Base-by-base conservation (phyloP, 2,329 filamentous ascomycete species). In the Colletotrichum sp. region DNA sequence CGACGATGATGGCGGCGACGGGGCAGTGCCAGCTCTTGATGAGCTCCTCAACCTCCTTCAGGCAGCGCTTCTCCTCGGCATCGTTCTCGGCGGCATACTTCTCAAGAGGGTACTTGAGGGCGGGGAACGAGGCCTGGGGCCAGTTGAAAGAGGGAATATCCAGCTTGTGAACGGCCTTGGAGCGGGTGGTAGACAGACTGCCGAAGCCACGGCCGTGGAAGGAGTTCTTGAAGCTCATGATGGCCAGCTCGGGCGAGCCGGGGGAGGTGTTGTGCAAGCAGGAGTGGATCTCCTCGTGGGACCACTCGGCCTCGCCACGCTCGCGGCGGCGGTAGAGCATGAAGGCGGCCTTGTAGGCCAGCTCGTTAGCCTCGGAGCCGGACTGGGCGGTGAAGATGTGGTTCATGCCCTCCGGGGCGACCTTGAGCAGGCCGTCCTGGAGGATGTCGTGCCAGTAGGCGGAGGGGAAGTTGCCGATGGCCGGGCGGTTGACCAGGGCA, bases 101-200 rank as follows among this genome's bases (percentile, higher is more conserved):
- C 79, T 94, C 91, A 22, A 96, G 90, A 4, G 94, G 94, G 85
- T 96, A 96, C 85, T 94, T 94, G 78, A 95, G 88, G 34, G 85
- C 80, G n/a, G 94, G 94, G 88, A 96, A 96, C 43, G 93, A 88
- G n/a, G 94, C 94, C 85, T 95, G 93, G 68, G 94, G 94, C 94
- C 94, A 96, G 87, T 96, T 92, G 83, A 96, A 96, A 76, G 94
- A 93, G n/a, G 94, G 94, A 79, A 96, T 96, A 83, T 96, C 94
- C 79, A 96, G 89, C 86, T 96, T 96, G 89, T 96, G 94, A 79
- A 96, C 94, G 70, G 94, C 90, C 88, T 96, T 96, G 84, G 92
- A 94, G 82, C 94, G 93, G 36, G 94, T 96, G 78, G 94, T 96
- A 75, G 93, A 94, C 70, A 96, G 88, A 77, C 90, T 93, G 79